These are phyloP conservation scores for Lathyrus oleraceus DNA, from an alignment of 306 rosid genomes.

Conservation along the genomic window DNA sequence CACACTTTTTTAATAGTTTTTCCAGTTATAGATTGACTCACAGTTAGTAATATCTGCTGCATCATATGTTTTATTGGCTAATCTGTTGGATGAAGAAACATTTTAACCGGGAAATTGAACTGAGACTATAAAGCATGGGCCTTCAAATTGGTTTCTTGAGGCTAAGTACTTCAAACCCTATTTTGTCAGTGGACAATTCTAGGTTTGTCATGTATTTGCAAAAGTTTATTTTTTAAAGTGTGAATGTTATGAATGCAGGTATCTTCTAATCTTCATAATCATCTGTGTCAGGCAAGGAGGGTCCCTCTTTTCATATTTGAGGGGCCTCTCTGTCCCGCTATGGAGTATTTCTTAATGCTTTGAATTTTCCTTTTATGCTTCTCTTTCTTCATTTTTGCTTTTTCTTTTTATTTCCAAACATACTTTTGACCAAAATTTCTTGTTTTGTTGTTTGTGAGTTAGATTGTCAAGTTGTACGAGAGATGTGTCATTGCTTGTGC, in stretches of 20 bases:
- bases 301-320: conserved; percentile 94
- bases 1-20: conserved; percentile 48
- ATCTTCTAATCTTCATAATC: conserved; percentile 88
- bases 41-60: conserved; percentile 76
- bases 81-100: conserved; percentile 95
- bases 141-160: conserved; percentile 98
- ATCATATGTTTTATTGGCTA: conserved; percentile 89
- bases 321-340: conserved; percentile 98
- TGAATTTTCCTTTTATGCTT: conserved; percentile 67
- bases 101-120: conserved; percentile 93
- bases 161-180: conserved; percentile 99
- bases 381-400: conserved; percentile 44
- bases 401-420: conserved; percentile 1
- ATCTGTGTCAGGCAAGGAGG: conserved; percentile 98
- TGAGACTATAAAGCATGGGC: conserved; percentile 98
- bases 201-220: conserved; percentile 90
- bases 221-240: conserved; percentile 72
- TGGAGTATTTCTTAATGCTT: conserved; percentile 90
- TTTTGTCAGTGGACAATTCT: conserved; percentile 81
- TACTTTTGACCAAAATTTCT: conserved; percentile 5
- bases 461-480: conserved; percentile 96
- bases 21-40: conserved; percentile 65
- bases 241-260: conserved; percentile 99
- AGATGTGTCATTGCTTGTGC: conserved; percentile 98
- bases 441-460: conserved; percentile 34